Percentiles rank a stretch among this genome's conserved stretches.
Conservation (phyloP, 208 protist genomes). For the Porcisia deanei region DNA sequence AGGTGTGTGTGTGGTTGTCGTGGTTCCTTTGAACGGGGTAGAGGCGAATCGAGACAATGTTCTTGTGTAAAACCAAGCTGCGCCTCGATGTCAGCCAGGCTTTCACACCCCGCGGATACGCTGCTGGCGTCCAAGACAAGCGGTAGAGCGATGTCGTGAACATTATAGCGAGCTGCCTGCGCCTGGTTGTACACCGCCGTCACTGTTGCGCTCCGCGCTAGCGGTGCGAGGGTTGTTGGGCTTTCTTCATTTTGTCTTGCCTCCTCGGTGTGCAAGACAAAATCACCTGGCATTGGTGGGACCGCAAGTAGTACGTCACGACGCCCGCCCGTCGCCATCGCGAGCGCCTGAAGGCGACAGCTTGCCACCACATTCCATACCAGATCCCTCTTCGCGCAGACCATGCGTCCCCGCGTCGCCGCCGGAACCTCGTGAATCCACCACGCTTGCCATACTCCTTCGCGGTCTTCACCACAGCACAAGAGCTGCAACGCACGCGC, state of each 20-base stretch:
- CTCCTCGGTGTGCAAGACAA: constrained; percentile 32
- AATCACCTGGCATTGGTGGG: constrained; percentile 56
- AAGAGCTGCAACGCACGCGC: constrained; percentile 35
- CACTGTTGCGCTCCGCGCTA: constrained; percentile 1
- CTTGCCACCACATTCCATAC: constrained; percentile 83
- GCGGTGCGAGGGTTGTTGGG: not conserved
- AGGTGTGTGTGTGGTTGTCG: not conserved
- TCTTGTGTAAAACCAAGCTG: constrained; percentile 10
- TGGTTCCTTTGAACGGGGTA: not conserved
- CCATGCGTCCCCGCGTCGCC: constrained; percentile 31
- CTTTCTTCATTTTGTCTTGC: not conserved
- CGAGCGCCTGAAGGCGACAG: constrained; percentile 48
- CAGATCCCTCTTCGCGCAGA: constrained; percentile 36
- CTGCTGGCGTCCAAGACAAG: constrained; percentile 11
- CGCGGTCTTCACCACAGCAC: constrained; percentile 50
- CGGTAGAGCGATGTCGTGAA: constrained; percentile 25
- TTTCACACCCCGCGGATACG: constrained; percentile 11
- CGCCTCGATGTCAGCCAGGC: constrained; percentile 16
- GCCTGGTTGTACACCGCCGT: constrained; percentile 17
- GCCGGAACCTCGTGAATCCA: constrained; percentile 44
- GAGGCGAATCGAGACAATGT: not conserved
- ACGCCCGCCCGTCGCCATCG: constrained; percentile 19
- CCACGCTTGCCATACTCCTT: constrained; percentile 49
- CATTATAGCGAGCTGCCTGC: constrained; percentile 12
- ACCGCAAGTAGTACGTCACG: constrained; percentile 24